Evolutionary conservation across 2,329 filamentous ascomycete species (phyloP), one percentile per base, ranked within the genome.

Genomic region (Akanthomyces lecanii): DNA sequence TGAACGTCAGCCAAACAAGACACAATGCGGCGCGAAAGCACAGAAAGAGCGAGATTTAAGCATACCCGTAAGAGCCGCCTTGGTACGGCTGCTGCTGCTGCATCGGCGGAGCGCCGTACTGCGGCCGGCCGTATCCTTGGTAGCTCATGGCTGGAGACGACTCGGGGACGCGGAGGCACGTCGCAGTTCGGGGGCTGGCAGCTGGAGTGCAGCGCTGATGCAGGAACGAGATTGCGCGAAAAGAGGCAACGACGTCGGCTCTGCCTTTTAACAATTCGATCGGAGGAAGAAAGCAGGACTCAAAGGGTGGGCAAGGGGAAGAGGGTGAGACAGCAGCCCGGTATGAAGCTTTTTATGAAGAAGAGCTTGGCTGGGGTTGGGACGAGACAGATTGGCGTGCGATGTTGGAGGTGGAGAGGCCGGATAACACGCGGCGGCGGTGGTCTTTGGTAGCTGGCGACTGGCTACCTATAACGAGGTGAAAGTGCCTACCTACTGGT

Each of bases 11-110:
- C 30, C 59, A 28, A 62, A n/a, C 14, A 18, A 55, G 40, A 33
- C 10, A n/a, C 23, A 11, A 36, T 33, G 38, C 25, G 38, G 40
- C 38, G 47, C 25, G 14, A 30, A 33, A 23, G 10, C 7, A 18
- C 7, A n/a, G 23, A 36, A 28, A 10, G 18, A 28, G 23, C 21
- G 23, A 8, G 28, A 18, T 18, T 61, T n/a, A 8, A 38, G 28
- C 60, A 30, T 56, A 62, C 60, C 51, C 60, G 51, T 56, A 55
- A 7, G 51, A 42, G 8, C 16, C 60, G 25, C 45, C 45, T 28
- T 58, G 54, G 61, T 51, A 63, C n/a, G 53, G 47, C 30, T 51
- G 45, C 57, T 60, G 50, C 28, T 55, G 53, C 56, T 51, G 61
- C 53, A 62, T 33, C 4, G 60, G 60, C 42, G 60, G 51, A 42